phyloP scores from a whole-genome alignment of 2,329 filamentous ascomycete species.

The Coleophoma eucalyptorum region DNA sequence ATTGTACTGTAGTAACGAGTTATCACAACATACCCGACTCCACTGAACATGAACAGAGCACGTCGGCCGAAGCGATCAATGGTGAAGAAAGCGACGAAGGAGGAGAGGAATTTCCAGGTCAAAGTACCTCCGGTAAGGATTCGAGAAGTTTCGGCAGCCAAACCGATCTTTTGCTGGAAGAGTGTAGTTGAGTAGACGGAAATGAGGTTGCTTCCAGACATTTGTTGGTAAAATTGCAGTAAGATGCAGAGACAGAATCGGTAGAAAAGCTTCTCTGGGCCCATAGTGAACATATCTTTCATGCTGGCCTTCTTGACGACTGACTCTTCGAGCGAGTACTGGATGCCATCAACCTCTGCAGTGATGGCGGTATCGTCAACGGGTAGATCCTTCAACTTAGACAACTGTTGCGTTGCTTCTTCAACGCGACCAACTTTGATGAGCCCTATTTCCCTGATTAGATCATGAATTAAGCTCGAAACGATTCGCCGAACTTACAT shows the following conservation, averaged over 20 bases:
- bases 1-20: conserved; percentile 40
- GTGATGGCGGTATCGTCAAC: conserved; percentile 3
- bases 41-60: conserved; percentile 46
- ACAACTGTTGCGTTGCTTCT: conserved; percentile 30
- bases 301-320: conserved; percentile 31
- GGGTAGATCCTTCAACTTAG: conserved; percentile 8
- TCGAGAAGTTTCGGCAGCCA: conserved; percentile 41
- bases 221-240: conserved; percentile 47
- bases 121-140: conserved; percentile 43
- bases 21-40: conserved; percentile 43
- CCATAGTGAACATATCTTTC: conserved; percentile 42
- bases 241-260: conserved; percentile 46
- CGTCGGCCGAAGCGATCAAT: conserved; percentile 65
- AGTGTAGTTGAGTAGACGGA: conserved; percentile 43
- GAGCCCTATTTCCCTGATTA: conserved; percentile 18
- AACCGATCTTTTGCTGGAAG: conserved; percentile 41
- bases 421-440: conserved; percentile 29
- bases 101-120: conserved; percentile 52
- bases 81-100: conserved; percentile 44
- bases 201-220: conserved; percentile 34
- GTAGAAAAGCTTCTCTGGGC: conserved; percentile 45
- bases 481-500: conserved; percentile 6
- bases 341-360: conserved; percentile 42
- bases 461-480: no score
- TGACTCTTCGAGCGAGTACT: conserved; percentile 44